Evolutionary conservation across 139 green algal species (phyloP).

Genomic region (Pseudopediastrum boryanum): DNA sequence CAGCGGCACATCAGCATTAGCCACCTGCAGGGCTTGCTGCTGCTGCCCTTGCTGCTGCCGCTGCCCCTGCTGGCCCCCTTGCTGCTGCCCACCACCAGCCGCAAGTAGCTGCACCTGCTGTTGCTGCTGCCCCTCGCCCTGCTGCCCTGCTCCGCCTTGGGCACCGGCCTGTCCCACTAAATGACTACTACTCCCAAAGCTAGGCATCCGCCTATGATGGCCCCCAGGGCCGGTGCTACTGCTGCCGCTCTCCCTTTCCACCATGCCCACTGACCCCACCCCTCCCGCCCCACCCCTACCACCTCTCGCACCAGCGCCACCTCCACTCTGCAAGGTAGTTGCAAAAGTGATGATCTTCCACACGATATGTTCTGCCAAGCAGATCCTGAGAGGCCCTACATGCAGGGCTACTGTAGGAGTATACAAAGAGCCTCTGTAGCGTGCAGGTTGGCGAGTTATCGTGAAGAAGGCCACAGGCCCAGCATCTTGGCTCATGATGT

Average conservation of each 20-base stretch:
- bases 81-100: not conserved
- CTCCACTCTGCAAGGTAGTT: not conserved
- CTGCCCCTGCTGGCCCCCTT: constrained; percentile 4
- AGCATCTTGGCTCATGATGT: too few relatives aligned
- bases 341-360: constrained; percentile 51
- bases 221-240: too few relatives aligned
- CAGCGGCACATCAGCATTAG: constrained; percentile 39
- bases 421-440: constrained; percentile 55
- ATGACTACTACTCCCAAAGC: not conserved
- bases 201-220: too few relatives aligned
- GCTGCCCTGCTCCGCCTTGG: not conserved
- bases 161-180: not conserved
- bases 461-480: constrained; percentile 39
- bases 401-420: constrained; percentile 64
- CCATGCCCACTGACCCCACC: too few relatives aligned
- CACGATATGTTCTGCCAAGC: constrained; percentile 68
- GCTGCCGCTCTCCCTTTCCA: too few relatives aligned
- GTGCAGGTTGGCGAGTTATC: constrained; percentile 38
- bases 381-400: constrained; percentile 51
- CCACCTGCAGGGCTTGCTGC: constrained; percentile 19
- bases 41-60: not conserved
- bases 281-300: not conserved
- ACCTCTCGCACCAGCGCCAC: too few relatives aligned
- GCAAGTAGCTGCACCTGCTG: not conserved
- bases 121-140: not conserved